Evolutionary conservation across 805 yeast species (phyloP).

Genomic region (Saccharomycopsis fodiens): DNA sequence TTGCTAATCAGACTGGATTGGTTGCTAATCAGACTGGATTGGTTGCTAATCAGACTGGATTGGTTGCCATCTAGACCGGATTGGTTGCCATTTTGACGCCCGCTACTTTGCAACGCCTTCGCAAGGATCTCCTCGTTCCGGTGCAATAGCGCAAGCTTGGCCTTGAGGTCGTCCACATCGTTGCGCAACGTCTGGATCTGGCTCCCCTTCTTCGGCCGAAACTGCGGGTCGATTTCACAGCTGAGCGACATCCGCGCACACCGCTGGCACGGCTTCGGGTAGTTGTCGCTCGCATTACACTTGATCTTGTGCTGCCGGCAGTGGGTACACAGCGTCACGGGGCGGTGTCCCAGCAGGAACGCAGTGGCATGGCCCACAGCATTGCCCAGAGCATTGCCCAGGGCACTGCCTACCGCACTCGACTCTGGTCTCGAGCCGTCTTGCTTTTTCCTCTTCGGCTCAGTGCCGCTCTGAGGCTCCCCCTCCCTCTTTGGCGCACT

Average conservation of each 20-base stretch:
- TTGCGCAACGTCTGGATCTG: conserved; percentile 78
- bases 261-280: conserved; percentile 74
- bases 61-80: neutral
- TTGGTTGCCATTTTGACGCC: neutral
- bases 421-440: neutral
- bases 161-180: conserved; percentile 74
- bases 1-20: neutral
- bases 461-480: too few relatives aligned
- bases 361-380: conserved; percentile 18
- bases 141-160: conserved; percentile 59
- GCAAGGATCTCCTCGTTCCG: conserved; percentile 63
- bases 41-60: neutral
- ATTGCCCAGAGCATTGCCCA: neutral
- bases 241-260: conserved; percentile 72
- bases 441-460: too few relatives aligned
- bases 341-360: conserved; percentile 61
- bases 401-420: neutral
- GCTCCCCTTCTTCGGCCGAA: conserved; percentile 85
- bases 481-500: too few relatives aligned
- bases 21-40: neutral
- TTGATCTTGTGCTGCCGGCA: conserved; percentile 92
- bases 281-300: conserved; percentile 82
- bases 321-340: conserved; percentile 89
- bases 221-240: conserved; percentile 88
- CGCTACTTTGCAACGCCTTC: conserved; percentile 37